A percentile compares a stretch with the other conserved stretches of the same genome.
These are phyloP conservation scores for Aspergillus neotritici DNA, from an alignment of 2,329 filamentous ascomycete species.

Conservation along the genomic window DNA sequence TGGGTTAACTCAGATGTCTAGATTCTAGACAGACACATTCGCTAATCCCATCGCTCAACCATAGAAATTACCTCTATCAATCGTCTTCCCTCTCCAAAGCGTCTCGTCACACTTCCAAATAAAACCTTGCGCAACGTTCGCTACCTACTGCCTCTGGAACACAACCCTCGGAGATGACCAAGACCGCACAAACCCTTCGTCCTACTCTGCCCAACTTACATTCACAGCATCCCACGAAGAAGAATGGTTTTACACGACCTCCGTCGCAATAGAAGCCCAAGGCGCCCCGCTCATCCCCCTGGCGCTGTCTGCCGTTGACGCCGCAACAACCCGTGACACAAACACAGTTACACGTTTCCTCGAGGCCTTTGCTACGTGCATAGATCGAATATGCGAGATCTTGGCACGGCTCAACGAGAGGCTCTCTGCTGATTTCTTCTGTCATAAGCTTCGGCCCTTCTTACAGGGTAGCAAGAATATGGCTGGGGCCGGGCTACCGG, in stretches of 20 bases:
- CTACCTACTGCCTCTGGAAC: constrained; percentile 24
- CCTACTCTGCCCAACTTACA: constrained; percentile 11
- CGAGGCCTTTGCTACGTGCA: constrained; percentile 28
- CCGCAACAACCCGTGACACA: constrained; percentile 26
- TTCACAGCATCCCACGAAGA: constrained; percentile 25
- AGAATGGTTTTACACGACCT: constrained; percentile 42
- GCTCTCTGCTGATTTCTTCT: constrained; percentile 42
- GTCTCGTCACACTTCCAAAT: constrained; percentile 20
- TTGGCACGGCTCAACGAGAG: constrained; percentile 45
- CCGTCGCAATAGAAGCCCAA: constrained; percentile 44
- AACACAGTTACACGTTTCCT: constrained; percentile 30
- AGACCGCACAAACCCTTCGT: no score
- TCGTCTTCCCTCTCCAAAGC: constrained; percentile 19
- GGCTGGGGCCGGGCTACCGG: constrained; percentile 41
- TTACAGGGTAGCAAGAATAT: constrained; percentile 46
- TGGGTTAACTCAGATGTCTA: no score
- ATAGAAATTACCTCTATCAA: constrained; percentile 22
- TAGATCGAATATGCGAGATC: constrained; percentile 34
- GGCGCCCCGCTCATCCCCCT: constrained; percentile 38
- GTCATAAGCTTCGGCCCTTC: constrained; percentile 43
- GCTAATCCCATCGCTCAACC: no score
- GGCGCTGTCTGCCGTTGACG: constrained; percentile 40
- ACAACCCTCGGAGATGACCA: constrained; percentile 15
- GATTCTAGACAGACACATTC: no score
- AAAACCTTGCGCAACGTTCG: constrained; percentile 24